Evolutionary conservation across 177 flowering plant genomes (phyloP), one percentile per base, ranked within the genome.

Genomic region (Telopea speciosissima): DNA sequence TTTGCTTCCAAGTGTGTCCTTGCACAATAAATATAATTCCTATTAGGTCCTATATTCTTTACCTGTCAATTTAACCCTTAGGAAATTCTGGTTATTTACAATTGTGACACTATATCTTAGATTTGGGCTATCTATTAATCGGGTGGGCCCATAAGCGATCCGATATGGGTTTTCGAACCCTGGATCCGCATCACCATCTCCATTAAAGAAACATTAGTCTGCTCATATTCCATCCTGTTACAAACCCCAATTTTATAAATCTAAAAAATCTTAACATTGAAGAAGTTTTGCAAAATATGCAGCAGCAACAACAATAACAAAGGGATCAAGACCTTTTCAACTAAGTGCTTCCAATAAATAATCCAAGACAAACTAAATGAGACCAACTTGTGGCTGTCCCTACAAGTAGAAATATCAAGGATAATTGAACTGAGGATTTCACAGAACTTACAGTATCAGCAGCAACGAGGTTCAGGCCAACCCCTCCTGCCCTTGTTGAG

Each of bases 401-500:
- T 24, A 60, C 58, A 44, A 45, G 33, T 45, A 24, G 8, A 24
- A 44, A 66, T 45, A 66, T 66, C 59, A 13, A 19, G 60, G 12
- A 17, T 4, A 62, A 5, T 54, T 13, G 14, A 1, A 8, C 4
- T 22, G 11, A 14, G 22, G 22, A 9, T 23, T 28, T 56, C 24
- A 3, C 25, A 40, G 9, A 67, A 81, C 97, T 86, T 75, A 93
- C 97, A 22, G 97, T 92, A 84, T 94, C 97, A 76, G 98, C 97
- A 82, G 95, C 93, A 68, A 90, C 90, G 72, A 94, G 96, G 87
- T 94, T 94, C 78, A 94, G 74, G 68, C 97, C 98, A 80, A 94
- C 98, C 72, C 98, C 98, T 25, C 98, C 98, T 70, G 98, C 97
- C 81, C 97, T 83, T 33, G 98, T 94, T 66, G 98, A 94, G 25